Conservation (phyloP, 2,329 filamentous ascomycete genomes). For the Fusarium guadeloupense region DNA sequence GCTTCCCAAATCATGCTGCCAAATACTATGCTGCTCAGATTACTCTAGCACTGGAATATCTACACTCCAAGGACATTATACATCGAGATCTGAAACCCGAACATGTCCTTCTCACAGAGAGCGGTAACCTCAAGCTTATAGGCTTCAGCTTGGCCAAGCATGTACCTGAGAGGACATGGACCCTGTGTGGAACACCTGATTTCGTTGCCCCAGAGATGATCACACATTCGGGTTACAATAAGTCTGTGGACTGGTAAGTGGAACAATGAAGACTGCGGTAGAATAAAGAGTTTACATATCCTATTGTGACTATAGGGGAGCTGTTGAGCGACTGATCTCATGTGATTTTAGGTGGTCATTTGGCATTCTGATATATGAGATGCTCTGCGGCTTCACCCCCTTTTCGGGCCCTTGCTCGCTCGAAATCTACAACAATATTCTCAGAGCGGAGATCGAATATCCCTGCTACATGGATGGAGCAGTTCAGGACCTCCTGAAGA, state of each 20-base stretch:
- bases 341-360: slow-evolving; percentile 86
- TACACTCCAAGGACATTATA: slow-evolving; percentile 94
- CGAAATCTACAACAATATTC: slow-evolving; percentile 99
- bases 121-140: slow-evolving; percentile 94
- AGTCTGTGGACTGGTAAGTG: slow-evolving; percentile 95
- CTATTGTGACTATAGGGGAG: background rate
- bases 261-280: too few species aligned
- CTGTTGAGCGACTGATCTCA: slow-evolving; percentile 1
- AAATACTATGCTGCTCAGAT: slow-evolving; percentile 99
- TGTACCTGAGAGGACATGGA: slow-evolving; percentile 99
- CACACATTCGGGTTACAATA: slow-evolving; percentile 98
- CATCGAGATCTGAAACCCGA: slow-evolving; percentile 97
- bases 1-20: slow-evolving; percentile 96
- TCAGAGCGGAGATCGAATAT: slow-evolving; percentile 94
- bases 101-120: slow-evolving; percentile 88
- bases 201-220: slow-evolving; percentile 97
- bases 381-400: slow-evolving; percentile 97
- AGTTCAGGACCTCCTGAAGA: slow-evolving; percentile 89
- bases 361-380: slow-evolving; percentile 98
- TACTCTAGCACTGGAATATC: slow-evolving; percentile 91
- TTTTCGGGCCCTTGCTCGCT: slow-evolving; percentile 99
- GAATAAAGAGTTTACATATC: background rate
- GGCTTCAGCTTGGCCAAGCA: slow-evolving; percentile 99
- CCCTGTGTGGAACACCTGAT: slow-evolving; percentile 94
- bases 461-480: slow-evolving; percentile 94